phyloP scores from a whole-genome alignment of 2,329 filamentous ascomycete genomes.

The Rutstroemia sp. region DNA sequence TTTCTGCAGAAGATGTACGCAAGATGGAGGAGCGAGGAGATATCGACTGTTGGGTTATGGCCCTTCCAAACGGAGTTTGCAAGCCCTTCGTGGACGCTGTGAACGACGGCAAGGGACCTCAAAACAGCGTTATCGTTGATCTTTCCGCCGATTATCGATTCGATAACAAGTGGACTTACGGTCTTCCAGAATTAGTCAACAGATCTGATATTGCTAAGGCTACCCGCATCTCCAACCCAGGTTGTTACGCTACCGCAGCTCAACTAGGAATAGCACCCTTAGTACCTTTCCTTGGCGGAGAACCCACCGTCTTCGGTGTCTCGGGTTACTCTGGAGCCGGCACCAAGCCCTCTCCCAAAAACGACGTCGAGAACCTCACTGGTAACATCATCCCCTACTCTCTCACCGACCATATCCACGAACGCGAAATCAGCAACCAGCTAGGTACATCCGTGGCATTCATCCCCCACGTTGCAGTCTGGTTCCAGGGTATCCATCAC shows the following conservation, averaged over 20 bases:
- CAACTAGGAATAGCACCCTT: constrained; percentile 84
- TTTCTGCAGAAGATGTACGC: constrained; percentile 78
- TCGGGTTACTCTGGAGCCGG: constrained; percentile 93
- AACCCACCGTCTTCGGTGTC: constrained; percentile 81
- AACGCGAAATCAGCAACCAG: constrained; percentile 78
- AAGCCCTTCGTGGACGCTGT: constrained; percentile 90
- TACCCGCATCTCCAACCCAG: constrained; percentile 82
- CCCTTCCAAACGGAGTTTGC: constrained; percentile 90
- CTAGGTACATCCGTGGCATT: constrained; percentile 72
- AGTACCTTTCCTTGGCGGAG: constrained; percentile 64
- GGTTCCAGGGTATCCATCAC: constrained; percentile 94
- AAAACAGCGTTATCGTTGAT: constrained; percentile 76
- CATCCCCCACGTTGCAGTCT: constrained; percentile 88
- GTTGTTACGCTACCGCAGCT: constrained; percentile 90
- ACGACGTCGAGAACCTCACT: constrained; percentile 73
- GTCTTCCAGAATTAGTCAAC: constrained; percentile 77
- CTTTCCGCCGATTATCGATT: constrained; percentile 97
- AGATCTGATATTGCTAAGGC: constrained; percentile 70
- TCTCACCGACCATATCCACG: constrained; percentile 89
- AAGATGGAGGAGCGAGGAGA: constrained; percentile 76
- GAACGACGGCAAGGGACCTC: constrained; percentile 54
- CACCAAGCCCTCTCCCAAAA: constrained; percentile 90
- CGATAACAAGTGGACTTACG: constrained; percentile 78
- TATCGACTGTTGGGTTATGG: constrained; percentile 97
- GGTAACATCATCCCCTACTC: constrained; percentile 90